Percentiles rank a stretch among this genome's conserved stretches.
Conservation (phyloP, 352 stramenopile species). For the Phytophthora sojae region DNA sequence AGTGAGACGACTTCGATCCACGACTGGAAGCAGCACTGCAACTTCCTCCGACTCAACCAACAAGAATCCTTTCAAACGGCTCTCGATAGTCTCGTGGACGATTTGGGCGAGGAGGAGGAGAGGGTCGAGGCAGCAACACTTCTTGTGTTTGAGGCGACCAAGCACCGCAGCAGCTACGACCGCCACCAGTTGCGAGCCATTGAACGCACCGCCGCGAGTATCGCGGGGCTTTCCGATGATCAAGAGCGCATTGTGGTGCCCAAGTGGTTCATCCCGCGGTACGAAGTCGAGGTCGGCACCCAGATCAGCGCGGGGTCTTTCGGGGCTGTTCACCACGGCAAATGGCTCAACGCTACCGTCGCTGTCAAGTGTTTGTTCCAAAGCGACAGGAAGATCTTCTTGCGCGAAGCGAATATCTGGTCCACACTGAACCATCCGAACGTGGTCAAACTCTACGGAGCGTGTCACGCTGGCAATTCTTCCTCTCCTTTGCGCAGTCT, state of each 20-base stretch:
- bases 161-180: slow-evolving; percentile 39
- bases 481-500: slow-evolving; percentile 13
- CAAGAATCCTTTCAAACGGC: slow-evolving; percentile 26
- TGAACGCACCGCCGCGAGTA: slow-evolving; percentile 15
- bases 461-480: slow-evolving; percentile 42
- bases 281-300: slow-evolving; percentile 33
- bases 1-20: slow-evolving; percentile 20
- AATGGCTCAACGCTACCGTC: slow-evolving; percentile 41
- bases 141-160: slow-evolving; percentile 38
- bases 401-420: slow-evolving; percentile 48
- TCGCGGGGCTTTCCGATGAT: slow-evolving; percentile 5
- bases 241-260: slow-evolving; percentile 16
- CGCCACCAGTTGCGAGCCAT: slow-evolving; percentile 27
- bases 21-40: slow-evolving; percentile 30
- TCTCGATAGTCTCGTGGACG: slow-evolving; percentile 20
- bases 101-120: slow-evolving; percentile 20
- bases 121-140: slow-evolving; percentile 29
- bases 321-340: slow-evolving; percentile 36
- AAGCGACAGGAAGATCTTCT: slow-evolving; percentile 37
- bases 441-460: slow-evolving; percentile 49
- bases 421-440: slow-evolving; percentile 46
- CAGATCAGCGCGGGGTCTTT: slow-evolving; percentile 37
- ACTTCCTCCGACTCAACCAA: slow-evolving; percentile 24
- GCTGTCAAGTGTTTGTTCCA: slow-evolving; percentile 48
- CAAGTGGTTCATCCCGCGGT: slow-evolving; percentile 39